phyloP scores from a whole-genome alignment of 2,329 filamentous ascomycete genomes.

The Rhynchosporium agropyri region DNA sequence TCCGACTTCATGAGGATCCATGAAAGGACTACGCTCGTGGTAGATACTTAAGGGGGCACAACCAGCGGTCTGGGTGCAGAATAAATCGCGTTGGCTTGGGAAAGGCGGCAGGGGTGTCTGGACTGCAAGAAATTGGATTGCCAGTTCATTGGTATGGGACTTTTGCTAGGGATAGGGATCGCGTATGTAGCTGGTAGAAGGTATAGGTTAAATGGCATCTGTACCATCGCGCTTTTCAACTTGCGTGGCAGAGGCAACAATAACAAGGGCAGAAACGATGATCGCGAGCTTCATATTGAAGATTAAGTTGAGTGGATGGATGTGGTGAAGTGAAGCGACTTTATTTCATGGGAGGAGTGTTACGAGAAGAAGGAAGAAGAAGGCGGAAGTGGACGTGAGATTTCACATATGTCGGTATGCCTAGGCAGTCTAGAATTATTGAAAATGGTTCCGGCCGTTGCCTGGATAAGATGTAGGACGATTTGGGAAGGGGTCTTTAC shows the following conservation, averaged over 20 bases:
- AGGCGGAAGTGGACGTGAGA: too few relatives aligned
- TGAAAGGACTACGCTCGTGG: slow-evolving; percentile 42
- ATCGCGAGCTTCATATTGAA: slow-evolving; percentile 13
- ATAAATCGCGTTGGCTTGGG: slow-evolving; percentile 34
- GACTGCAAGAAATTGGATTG: neutral
- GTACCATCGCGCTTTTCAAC: slow-evolving; percentile 16
- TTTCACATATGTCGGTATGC: too few relatives aligned
- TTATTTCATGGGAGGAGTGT: neutral
- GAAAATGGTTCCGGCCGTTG: too few relatives aligned
- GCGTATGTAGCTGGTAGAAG: too few relatives aligned
- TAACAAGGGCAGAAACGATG: slow-evolving; percentile 11
- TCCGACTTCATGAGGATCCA: slow-evolving; percentile 35
- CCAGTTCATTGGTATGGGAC: neutral
- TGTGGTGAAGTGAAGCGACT: neutral
- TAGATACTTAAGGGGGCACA: slow-evolving; percentile 44
- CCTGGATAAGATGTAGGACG: too few relatives aligned
- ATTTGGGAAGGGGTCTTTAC: too few relatives aligned
- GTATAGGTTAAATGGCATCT: slow-evolving; percentile 17
- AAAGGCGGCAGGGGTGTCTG: slow-evolving; percentile 27
- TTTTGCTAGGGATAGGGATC: too few relatives aligned
- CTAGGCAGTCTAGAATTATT: too few relatives aligned
- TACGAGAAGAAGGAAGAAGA: neutral
- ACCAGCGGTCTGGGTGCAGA: slow-evolving; percentile 36
- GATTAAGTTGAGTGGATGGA: neutral
- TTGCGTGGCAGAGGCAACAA: neutral